A percentile compares a stretch with the other conserved stretches of the same genome.
phyloP scores from a whole-genome alignment of 139 green algal species.

The Pleodorina starrii region DNA sequence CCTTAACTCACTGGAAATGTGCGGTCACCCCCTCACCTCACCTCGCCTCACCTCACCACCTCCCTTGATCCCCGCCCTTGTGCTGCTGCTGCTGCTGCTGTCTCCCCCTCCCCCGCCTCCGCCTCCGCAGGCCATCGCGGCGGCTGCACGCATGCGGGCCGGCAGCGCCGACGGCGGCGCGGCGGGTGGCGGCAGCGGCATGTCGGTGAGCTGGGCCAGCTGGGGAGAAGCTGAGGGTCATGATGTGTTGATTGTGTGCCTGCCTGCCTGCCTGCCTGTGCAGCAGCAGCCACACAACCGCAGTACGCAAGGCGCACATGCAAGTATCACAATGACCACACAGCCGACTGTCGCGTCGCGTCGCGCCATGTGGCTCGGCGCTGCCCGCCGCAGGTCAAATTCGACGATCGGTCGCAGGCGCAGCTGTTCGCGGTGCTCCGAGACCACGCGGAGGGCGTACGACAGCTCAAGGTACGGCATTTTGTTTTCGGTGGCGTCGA shows the following conservation, averaged over 20 bases:
- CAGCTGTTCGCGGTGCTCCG: conserved; percentile 51
- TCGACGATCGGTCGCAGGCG: conserved; percentile 45
- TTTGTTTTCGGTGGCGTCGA: background rate
- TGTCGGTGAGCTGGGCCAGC: conserved; percentile 9
- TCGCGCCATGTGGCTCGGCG: no score
- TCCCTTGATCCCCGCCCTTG: no score
- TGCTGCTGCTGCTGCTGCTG: background rate
- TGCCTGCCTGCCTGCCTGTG: no score
- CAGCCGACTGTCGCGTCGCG: no score
- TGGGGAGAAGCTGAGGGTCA: no score
- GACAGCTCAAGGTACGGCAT: conserved; percentile 54
- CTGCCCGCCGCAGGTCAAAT: background rate
- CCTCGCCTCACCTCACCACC: no score
- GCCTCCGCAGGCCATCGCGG: conserved; percentile 39
- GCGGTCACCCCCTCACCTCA: no score
- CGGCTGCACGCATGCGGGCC: conserved; percentile 37
- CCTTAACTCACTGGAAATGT: no score
- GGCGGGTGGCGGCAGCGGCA: background rate
- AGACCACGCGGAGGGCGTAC: conserved; percentile 54
- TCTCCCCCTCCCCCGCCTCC: background rate
- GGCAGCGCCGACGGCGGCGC: background rate
- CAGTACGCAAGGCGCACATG: no score
- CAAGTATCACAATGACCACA: no score
- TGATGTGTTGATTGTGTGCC: no score
- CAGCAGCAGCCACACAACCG: no score